A percentile compares a stretch with the other conserved stretches of the same genome.
Conservation (phyloP, 2,329 filamentous ascomycete genomes). For the Karstenula rhodostoma region DNA sequence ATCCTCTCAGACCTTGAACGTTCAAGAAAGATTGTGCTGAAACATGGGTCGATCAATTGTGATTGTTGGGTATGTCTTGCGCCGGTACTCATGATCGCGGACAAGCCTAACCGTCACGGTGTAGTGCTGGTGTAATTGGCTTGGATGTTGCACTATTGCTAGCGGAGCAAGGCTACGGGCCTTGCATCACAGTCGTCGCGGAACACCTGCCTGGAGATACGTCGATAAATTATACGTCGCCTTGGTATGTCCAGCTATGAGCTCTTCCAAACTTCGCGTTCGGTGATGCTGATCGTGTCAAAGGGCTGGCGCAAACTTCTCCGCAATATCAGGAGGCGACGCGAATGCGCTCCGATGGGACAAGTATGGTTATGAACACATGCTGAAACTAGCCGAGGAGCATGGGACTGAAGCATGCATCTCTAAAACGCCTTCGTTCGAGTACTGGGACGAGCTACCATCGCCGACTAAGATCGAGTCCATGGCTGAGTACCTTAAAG, state of each 20-base stretch:
- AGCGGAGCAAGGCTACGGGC: constrained; percentile 24
- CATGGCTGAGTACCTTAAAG: constrained; percentile 26
- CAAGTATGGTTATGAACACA: constrained; percentile 23
- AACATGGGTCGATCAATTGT: too few relatives aligned
- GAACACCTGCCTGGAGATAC: constrained; percentile 31
- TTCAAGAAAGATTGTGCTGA: too few relatives aligned
- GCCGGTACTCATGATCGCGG: background rate
- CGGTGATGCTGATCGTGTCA: background rate
- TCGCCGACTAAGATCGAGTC: constrained; percentile 23
- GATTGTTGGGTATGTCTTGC: too few relatives aligned
- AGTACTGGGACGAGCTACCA: constrained; percentile 29
- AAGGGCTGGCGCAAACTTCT: constrained; percentile 30
- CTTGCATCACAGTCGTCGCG: constrained; percentile 23
- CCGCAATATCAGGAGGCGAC: constrained; percentile 29
- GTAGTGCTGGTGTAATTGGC: constrained; percentile 28
- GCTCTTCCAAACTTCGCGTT: too few relatives aligned
- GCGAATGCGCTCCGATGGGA: constrained; percentile 30
- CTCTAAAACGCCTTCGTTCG: constrained; percentile 22
- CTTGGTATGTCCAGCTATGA: constrained; percentile 19
- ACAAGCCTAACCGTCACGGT: background rate
- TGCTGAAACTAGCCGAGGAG: constrained; percentile 28
- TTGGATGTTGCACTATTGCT: constrained; percentile 27
- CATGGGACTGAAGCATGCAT: constrained; percentile 23
- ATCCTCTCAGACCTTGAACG: too few relatives aligned
- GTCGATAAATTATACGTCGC: constrained; percentile 30